Conservation (phyloP, 352 stramenopile species). For the Phytophthora citrophthora region DNA sequence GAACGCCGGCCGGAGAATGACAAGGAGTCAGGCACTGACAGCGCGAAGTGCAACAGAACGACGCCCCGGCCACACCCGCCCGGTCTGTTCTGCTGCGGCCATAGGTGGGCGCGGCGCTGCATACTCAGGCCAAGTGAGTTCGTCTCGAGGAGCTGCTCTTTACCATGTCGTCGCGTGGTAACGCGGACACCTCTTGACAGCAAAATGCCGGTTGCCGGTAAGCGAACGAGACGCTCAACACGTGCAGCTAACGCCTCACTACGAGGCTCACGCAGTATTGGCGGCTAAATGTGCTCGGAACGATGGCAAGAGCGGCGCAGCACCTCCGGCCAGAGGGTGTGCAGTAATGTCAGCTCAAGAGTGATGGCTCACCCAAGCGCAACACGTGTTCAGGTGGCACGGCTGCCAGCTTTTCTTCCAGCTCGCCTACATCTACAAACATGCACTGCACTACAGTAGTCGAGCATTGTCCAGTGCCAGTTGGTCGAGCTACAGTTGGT, state of each 20-base stretch:
- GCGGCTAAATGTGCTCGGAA: not conserved
- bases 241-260: not conserved
- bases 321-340: slow-evolving; percentile 6
- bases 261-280: not conserved
- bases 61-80: slow-evolving; percentile 11
- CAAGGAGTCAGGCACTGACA: slow-evolving; percentile 15
- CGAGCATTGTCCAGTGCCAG: not conserved
- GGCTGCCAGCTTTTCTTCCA: too few species aligned
- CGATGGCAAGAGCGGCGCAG: slow-evolving; percentile 11
- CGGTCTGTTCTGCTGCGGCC: slow-evolving; percentile 9
- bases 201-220: not conserved
- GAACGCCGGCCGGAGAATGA: slow-evolving; percentile 15
- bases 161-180: slow-evolving; percentile 10
- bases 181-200: slow-evolving; percentile 8
- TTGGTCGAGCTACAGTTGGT: not conserved
- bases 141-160: slow-evolving; percentile 2
- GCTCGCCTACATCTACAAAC: not conserved
- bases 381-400: slow-evolving; percentile 28
- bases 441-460: not conserved
- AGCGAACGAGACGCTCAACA: not conserved
- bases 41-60: slow-evolving; percentile 19
- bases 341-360: slow-evolving; percentile 8
- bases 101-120: slow-evolving; percentile 4
- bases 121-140: slow-evolving; percentile 9
- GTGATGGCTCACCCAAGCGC: slow-evolving; percentile 12